Conservation (phyloP, 1,284 basidiomycete genomes). For the Gymnopus androsaceus region DNA sequence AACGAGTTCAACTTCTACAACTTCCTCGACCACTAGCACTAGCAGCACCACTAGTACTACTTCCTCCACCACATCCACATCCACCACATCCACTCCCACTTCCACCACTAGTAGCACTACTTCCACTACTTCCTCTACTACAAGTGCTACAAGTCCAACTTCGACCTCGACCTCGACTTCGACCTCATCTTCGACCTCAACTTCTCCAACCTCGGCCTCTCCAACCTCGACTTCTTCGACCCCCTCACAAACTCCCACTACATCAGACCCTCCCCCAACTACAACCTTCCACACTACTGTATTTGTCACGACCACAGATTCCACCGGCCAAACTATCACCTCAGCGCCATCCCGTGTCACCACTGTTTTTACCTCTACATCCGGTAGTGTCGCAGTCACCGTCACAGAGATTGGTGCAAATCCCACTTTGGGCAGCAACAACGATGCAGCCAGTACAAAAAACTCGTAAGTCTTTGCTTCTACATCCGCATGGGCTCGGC, state of each 20-base stretch:
- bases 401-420: constrained; percentile 64
- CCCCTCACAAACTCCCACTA: neutral
- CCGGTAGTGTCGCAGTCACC: constrained; percentile 52
- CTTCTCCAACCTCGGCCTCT: constrained; percentile 22
- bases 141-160: constrained; percentile 17
- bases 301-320: constrained; percentile 60
- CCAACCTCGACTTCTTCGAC: constrained; percentile 20
- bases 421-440: constrained; percentile 50
- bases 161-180: constrained; percentile 23
- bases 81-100: constrained; percentile 20
- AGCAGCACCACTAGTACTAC: constrained; percentile 15
- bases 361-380: constrained; percentile 54
- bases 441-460: neutral
- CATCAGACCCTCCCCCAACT: constrained; percentile 14
- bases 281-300: constrained; percentile 56
- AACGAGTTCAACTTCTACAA: constrained; percentile 19
- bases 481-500: neutral
- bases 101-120: constrained; percentile 10
- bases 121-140: constrained; percentile 12
- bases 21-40: constrained; percentile 13
- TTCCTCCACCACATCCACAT: constrained; percentile 19
- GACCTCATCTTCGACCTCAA: constrained; percentile 17
- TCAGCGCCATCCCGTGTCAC: constrained; percentile 60
- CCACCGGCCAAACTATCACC: constrained; percentile 48
- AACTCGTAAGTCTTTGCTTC: constrained; percentile 45